A percentile compares a stretch with the other conserved stretches of the same genome.
Evolutionary conservation across 306 rosid genomes (phyloP).

Genomic region (Quercus variabilis): DNA sequence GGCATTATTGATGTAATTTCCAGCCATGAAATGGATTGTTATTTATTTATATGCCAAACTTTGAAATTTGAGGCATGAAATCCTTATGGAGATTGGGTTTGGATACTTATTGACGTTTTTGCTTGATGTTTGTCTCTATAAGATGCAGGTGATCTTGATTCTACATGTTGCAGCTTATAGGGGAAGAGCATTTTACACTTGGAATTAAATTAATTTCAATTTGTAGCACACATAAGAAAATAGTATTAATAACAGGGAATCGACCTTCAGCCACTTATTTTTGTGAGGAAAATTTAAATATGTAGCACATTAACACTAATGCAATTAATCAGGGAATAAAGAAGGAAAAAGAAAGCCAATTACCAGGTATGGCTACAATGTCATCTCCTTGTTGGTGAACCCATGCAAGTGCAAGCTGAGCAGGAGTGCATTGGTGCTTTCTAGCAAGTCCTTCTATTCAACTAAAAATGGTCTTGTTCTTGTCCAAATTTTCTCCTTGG

Average conservation of each 20-base stretch:
- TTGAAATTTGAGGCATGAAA: no score
- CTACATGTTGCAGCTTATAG: background rate
- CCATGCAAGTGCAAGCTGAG: conserved; percentile 73
- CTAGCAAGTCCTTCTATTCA: conserved; percentile 44
- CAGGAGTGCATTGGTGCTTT: conserved; percentile 45
- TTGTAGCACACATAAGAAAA: background rate
- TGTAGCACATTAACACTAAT: no score
- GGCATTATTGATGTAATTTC: no score
- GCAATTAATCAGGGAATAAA: background rate
- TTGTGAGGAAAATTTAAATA: background rate
- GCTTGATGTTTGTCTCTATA: no score
- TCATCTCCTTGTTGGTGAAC: conserved; percentile 64
- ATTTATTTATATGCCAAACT: no score
- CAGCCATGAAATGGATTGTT: no score
- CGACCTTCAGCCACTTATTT: background rate
- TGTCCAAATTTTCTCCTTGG: conserved; percentile 38
- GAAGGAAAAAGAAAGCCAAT: background rate
- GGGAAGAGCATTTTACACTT: background rate
- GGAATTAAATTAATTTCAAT: background rate
- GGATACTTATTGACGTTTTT: no score
- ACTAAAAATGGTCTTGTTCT: conserved; percentile 47
- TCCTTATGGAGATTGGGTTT: no score
- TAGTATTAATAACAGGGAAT: background rate
- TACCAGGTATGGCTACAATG: conserved; percentile 54
- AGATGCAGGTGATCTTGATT: no score